Evolutionary conservation across 768 basidiomycete species (phyloP).

Genomic region (Stropharia rugosoannulata): DNA sequence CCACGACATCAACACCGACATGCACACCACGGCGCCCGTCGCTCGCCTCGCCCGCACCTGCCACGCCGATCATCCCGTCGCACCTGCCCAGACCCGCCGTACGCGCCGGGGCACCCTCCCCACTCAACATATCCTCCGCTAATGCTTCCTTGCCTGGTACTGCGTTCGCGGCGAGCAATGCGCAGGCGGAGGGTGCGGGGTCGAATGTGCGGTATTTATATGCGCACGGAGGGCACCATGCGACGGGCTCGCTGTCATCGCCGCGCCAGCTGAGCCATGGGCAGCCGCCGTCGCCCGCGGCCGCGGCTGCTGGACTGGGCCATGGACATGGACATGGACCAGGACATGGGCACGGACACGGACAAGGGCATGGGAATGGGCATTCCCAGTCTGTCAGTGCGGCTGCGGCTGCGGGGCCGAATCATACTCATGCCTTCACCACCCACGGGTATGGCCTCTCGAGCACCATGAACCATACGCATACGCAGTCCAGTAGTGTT

Average conservation of each 20-base stretch:
- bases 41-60: slow-evolving; percentile 16
- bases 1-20: not conserved
- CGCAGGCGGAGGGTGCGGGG: too few relatives aligned
- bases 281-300: not conserved
- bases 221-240: not conserved
- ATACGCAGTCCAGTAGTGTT: too few relatives aligned
- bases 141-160: not conserved
- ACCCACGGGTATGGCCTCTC: too few relatives aligned
- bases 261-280: not conserved
- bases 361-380: too few relatives aligned
- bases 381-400: too few relatives aligned
- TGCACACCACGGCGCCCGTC: slow-evolving; percentile 9
- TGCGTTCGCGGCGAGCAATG: too few relatives aligned
- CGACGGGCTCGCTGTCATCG: slow-evolving; percentile 3
- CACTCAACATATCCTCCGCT: slow-evolving; percentile 2
- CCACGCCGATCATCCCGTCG: slow-evolving; percentile 15
- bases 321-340: not conserved
- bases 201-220: too few relatives aligned
- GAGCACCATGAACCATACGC: too few relatives aligned
- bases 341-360: not conserved
- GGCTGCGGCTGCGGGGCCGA: too few relatives aligned
- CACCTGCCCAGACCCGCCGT: slow-evolving; percentile 2
- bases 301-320: not conserved
- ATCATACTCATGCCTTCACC: too few relatives aligned
- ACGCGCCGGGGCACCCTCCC: slow-evolving; percentile 1